Evolutionary conservation across 192 early-diverging fungal genomes (phyloP), one percentile per base, ranked within the genome.

Genomic region (Coemansia sp.): DNA sequence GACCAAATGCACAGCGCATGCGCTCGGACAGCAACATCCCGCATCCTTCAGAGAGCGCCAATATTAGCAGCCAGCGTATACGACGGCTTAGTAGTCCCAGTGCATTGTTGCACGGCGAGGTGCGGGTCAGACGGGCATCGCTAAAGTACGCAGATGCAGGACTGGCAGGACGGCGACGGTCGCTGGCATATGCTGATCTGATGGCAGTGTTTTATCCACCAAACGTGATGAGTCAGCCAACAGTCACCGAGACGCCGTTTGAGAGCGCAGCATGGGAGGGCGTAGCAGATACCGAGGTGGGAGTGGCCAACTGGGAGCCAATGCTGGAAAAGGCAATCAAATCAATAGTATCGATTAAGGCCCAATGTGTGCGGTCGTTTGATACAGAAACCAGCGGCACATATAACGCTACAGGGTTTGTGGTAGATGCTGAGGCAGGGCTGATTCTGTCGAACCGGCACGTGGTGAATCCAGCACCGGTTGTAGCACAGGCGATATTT

Each of bases 291-390:
- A 38, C 35, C 3, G 52, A 50, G 27, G 57, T 60, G 37, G 39
- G 50, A 2, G 38, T 51, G 39, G 66, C 65, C 39, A 71, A 72
- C 72, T 92, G 90, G 90, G 86, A 92, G 72, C 76, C 80, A 2
- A 92, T 87, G 23, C 72, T 92, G 37, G 88, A 90, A 66, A 75
- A 79, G 6, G 86, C 90, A 10, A 89, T 90, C 43, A 84, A 81
- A 19, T 87, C 90, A n/a, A 88, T 92, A 53, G 86, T 92, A 1
- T 89, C 90, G 12, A 89, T 92, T 60, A 88, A 88, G 62, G 87
- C 88, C 9, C 88, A 85, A 56, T 86, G 88, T 79, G 90, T 92
- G 59, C 75, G 88, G 39, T 88, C 55, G 14, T 65, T 65, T 37
- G 64, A 65, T 27, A 43, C 43, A 7, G 29, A 19, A 9, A 10